Percentiles rank a stretch among this genome's conserved stretches.
Conservation (phyloP, 257 asterid species). For the Solanum stenotomum region DNA sequence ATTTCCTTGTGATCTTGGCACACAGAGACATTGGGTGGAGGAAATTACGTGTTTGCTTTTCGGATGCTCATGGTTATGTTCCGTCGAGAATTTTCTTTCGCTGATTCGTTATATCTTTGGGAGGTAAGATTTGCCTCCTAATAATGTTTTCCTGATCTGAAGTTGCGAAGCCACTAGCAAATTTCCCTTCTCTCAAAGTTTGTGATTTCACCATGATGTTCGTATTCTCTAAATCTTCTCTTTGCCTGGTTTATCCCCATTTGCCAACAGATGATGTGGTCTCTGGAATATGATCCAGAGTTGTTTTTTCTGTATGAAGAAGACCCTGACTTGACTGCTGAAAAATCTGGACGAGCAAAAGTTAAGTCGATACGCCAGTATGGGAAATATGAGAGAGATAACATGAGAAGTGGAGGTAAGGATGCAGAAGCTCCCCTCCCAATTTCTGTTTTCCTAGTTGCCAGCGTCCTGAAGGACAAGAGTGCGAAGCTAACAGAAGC, state of each 20-base stretch:
- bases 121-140: constrained; percentile 41
- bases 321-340: constrained; percentile 35
- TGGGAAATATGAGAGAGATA: constrained; percentile 74
- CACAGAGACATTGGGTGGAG: constrained; percentile 81
- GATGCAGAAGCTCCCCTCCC: constrained; percentile 53
- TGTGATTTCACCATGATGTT: not conserved
- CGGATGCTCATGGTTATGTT: constrained; percentile 96
- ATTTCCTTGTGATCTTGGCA: constrained; percentile 9
- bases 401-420: constrained; percentile 40
- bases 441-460: constrained; percentile 82
- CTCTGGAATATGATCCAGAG: constrained; percentile 76
- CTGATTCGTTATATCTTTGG: constrained; percentile 85
- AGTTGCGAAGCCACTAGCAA: not conserved
- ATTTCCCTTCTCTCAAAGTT: too few relatives aligned
- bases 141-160: not conserved
- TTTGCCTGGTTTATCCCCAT: constrained; percentile 10
- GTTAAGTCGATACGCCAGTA: constrained; percentile 45
- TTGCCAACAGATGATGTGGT: constrained; percentile 86
- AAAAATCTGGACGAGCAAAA: constrained; percentile 41
- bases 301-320: constrained; percentile 47
- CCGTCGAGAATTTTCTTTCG: constrained; percentile 87
- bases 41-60: constrained; percentile 81
- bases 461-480: constrained; percentile 73
- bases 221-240: not conserved
- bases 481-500: constrained; percentile 72